Base-by-base conservation (phyloP, 2,329 filamentous ascomycete species). In the Albophoma yamanashiensis region DNA sequence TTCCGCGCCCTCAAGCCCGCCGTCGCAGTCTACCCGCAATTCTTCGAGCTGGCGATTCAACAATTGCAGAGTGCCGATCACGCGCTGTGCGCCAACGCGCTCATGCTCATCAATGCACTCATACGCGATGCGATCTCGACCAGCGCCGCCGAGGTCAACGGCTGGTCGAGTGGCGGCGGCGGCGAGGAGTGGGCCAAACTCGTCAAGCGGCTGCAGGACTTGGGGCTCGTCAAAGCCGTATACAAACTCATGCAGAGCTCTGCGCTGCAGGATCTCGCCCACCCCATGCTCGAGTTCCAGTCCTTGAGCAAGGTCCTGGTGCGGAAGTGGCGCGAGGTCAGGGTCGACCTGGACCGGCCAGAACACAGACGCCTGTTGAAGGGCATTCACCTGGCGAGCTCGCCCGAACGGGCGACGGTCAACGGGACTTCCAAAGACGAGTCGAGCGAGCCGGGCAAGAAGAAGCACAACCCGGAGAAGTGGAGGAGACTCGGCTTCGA, bases 221-320 rank as follows among this genome's bases (percentile, higher is more conserved):
- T 97, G 38, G 94, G 93, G 0, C 85, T 97, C 45, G 96, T 97
- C 65, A 91, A 91, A 73, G 90, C 91, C 12, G 93, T 96, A 17
- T 97, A 92, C 73, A 85, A 85, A 64, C 83, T 99, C 60, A 97
- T 97, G 92, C 92, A 96, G 76, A 92, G 92, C 68, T 93, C 91
- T 36, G 88, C 92, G 2, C 79, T 97, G 64, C 91, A 96, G 67
- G 94, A 99, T 73, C 78, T 96, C 59, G 91, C 92, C 14, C 89
- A 93, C 68, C 92, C 94, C 15, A 78, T 97, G 58, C 78, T 97
- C 43, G 94, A 99, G 71, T 99, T 97, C 64, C 94, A 99, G 75
- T 87, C 86, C 3, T 78, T 97, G 69, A 96, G 91, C 17, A 97
- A 97, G 75, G 82, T 95, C 58, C 77, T 97, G 63, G 76, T 97